Percentiles rank a stretch among this genome's conserved stretches.
These are phyloP conservation scores for Nectriaceae sp. DNA, from an alignment of 2,329 filamentous ascomycete genomes.

Conservation along the genomic window DNA sequence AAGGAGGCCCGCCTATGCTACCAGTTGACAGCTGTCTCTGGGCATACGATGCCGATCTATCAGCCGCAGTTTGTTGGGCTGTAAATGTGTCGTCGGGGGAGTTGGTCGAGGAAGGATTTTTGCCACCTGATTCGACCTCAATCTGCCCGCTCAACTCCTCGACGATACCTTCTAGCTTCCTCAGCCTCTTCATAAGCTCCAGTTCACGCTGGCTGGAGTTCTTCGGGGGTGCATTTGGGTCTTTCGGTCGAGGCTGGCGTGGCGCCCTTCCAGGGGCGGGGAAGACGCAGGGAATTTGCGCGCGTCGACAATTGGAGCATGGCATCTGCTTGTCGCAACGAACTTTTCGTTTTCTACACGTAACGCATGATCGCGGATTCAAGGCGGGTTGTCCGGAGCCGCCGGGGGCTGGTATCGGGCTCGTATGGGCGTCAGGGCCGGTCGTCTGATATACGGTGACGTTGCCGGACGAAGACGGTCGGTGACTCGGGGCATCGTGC, in stretches of 20 bases:
- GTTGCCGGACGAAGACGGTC: constrained; percentile 29
- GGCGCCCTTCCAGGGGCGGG: constrained; percentile 74
- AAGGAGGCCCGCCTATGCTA: constrained; percentile 4
- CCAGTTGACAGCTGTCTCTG: constrained; percentile 19
- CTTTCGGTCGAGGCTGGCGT: constrained; percentile 64
- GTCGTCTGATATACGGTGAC: constrained; percentile 43
- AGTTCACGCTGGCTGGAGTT: constrained; percentile 63
- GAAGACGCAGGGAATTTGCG: constrained; percentile 71
- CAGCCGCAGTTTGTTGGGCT: constrained; percentile 13
- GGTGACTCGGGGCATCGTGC: constrained; percentile 18
- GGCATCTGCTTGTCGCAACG: constrained; percentile 79
- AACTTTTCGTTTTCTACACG: constrained; percentile 62
- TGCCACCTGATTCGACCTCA: constrained; percentile 49
- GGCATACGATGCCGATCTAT: constrained; percentile 13
- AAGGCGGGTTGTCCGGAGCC: constrained; percentile 37
- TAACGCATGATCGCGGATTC: constrained; percentile 53
- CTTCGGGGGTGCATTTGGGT: constrained; percentile 62
- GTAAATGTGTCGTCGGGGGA: constrained; percentile 31
- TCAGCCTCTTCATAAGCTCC: constrained; percentile 71
- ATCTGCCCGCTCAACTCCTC: constrained; percentile 68
- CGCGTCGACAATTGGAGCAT: constrained; percentile 73
- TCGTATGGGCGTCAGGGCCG: constrained; percentile 40
- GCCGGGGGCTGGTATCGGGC: constrained; percentile 37
- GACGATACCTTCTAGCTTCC: constrained; percentile 76
- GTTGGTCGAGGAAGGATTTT: constrained; percentile 30